Base-by-base conservation (phyloP, 495 filamentous ascomycete species). In the Immersiella caudata region DNA sequence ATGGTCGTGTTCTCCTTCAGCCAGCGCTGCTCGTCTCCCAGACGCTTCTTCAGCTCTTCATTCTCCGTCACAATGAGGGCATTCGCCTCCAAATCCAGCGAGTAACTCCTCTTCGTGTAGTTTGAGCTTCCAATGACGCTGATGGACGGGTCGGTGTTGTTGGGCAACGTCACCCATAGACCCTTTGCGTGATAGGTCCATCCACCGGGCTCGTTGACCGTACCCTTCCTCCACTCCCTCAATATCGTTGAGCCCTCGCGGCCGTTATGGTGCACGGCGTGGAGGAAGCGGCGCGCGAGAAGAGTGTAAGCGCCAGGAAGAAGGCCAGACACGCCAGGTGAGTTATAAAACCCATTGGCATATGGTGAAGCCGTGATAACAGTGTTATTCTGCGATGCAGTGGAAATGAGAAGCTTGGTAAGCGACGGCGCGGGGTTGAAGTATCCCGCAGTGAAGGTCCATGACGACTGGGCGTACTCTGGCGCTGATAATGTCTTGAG, bases 121-220 rank as follows among this genome's bases (percentile, higher is more conserved):
- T 99, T 99, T 51, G 91, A 94, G 71, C 90, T 94, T 0, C 95
- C 95, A 6, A 99, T 87, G 2, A 97, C 81, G 25, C 87, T 94
- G 25, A 97, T 84, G 60, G 90, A 90, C 2, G 94, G 93, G 18
- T 82, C 78, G 22, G 80, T 72, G 58, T 80, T 76, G 11, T 78
- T 74, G 0, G 89, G 88, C 14, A 97, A 78, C 0, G 92, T 93
- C 24, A 97, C 84, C 95, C 95, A 99, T 1, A 99, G 81, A 0
- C 95, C 95, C 79, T 99, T 99, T 58, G 95, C 95, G 73, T 99
- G 95, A 75, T 99, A 99, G 0, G 94, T 97, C 95, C 95, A 99
- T 1, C 92, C 96, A 20, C 82, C 90, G 0, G 88, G 87, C 71
- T 93, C 86, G 26, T 89, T 88, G 25, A 96, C 90, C 0, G 88